phyloP scores from a whole-genome alignment of 805 yeast genomes.

The Hanseniaspora vineae region DNA sequence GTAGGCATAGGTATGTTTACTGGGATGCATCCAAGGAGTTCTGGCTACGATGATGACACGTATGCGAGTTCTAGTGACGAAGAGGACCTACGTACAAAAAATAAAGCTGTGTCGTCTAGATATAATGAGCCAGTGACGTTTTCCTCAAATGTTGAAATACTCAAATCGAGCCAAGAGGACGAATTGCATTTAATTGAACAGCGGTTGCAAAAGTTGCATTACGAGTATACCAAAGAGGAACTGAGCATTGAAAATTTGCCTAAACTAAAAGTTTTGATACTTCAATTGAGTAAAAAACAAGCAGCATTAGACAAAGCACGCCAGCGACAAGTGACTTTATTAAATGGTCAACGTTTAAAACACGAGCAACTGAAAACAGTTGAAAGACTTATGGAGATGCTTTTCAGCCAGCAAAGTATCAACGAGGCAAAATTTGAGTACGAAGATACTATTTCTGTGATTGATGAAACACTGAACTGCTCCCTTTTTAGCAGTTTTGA shows the following conservation, averaged over 20 bases:
- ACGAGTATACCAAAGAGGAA: neutral
- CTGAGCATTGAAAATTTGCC: neutral
- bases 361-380: too few species aligned
- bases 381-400: too few species aligned
- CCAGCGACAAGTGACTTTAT: neutral
- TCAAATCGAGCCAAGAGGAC: slow-evolving; percentile 2
- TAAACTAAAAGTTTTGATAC: neutral
- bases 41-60: slow-evolving; percentile 8
- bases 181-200: neutral
- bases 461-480: neutral
- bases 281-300: neutral
- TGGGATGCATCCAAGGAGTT: slow-evolving; percentile 22
- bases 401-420: too few species aligned
- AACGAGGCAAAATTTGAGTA: neutral
- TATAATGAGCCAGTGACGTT: neutral
- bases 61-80: slow-evolving; percentile 11
- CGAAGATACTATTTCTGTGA: neutral
- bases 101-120: neutral
- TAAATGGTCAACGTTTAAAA: too few species aligned
- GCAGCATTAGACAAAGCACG: neutral
- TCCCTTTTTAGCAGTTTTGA: neutral
- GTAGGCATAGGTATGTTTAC: slow-evolving; percentile 60
- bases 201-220: neutral
- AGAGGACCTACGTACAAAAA: slow-evolving; percentile 7
- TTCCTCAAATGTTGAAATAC: neutral